Evolutionary conservation across 1,284 basidiomycete genomes (phyloP).

Genomic region (Polyporus tsugae): DNA sequence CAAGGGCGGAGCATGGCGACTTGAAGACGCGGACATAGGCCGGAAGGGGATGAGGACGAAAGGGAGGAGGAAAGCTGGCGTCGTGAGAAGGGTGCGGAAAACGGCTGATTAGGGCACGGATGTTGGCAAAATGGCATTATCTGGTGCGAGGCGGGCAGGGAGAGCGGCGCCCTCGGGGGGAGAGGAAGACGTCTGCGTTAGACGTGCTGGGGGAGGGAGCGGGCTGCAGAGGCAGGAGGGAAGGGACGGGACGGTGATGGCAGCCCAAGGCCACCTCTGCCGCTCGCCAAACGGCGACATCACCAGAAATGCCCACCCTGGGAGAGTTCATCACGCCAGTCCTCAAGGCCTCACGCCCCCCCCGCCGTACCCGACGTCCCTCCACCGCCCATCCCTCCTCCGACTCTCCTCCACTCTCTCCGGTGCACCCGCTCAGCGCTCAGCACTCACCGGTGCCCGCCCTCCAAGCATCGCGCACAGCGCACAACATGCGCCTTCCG

Average conservation of each 20-base stretch:
- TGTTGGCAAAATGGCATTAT: conserved; percentile 52
- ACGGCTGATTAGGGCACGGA: conserved; percentile 27
- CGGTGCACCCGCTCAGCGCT: background rate
- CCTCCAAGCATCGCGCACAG: background rate
- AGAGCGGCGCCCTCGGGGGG: conserved; percentile 26
- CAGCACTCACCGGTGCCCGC: background rate
- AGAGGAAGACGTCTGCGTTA: conserved; percentile 24
- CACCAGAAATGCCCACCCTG: conserved; percentile 35
- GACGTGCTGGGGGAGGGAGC: conserved; percentile 26
- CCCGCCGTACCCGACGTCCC: conserved; percentile 15
- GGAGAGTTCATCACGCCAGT: conserved; percentile 22
- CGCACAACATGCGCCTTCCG: conserved; percentile 7
- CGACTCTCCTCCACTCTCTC: background rate
- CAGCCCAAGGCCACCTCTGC: conserved; percentile 9
- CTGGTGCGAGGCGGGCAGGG: conserved; percentile 38
- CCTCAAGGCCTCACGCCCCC: conserved; percentile 12
- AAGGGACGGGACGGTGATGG: conserved; percentile 18
- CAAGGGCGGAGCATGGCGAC: conserved; percentile 44
- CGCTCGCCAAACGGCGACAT: conserved; percentile 37
- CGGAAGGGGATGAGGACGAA: conserved; percentile 30
- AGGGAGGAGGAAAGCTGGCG: conserved; percentile 23
- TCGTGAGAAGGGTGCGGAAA: conserved; percentile 20
- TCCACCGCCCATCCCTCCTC: conserved; percentile 12
- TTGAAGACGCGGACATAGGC: conserved; percentile 46
- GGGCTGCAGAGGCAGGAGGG: conserved; percentile 19